Conservation (phyloP, 2,329 filamentous ascomycete genomes). For the Diplocarpon rosae region DNA sequence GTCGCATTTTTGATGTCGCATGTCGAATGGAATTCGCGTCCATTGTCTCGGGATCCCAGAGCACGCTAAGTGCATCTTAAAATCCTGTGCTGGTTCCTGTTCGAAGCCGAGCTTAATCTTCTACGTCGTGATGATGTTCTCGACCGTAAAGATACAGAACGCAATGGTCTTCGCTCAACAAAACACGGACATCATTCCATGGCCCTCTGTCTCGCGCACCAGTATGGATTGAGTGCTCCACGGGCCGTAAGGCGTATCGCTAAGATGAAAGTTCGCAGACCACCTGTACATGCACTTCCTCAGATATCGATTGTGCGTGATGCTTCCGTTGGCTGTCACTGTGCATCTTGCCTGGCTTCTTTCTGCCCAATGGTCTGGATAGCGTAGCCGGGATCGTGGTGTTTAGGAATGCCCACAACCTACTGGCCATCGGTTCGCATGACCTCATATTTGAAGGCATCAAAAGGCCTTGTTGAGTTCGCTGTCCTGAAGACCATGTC, state of each 20-base stretch:
- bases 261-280: conserved; percentile 3
- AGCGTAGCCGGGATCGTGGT: conserved; percentile 1
- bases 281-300: conserved; percentile 2
- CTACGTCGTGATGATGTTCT: conserved; percentile 5
- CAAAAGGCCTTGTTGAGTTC: background rate
- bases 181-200: conserved; percentile 2
- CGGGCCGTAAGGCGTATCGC: conserved; percentile 3
- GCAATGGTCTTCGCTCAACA: conserved; percentile 3
- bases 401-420: conserved; percentile 1
- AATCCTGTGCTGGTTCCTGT: background rate
- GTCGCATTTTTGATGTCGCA: too few relatives aligned
- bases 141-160: conserved; percentile 3
- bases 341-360: background rate
- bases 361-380: background rate
- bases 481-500: conserved; percentile 1
- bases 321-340: conserved; percentile 2
- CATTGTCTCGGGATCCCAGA: too few relatives aligned
- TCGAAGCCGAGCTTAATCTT: conserved; percentile 2
- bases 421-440: background rate
- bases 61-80: too few relatives aligned
- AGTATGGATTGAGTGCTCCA: conserved; percentile 1
- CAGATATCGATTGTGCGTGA: conserved; percentile 4
- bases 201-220: background rate
- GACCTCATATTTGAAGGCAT: conserved; percentile 1
- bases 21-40: too few relatives aligned